Evolutionary conservation across 805 yeast genomes (phyloP), one percentile per base, ranked within the genome.

Genomic region (Tetrapisispora pingtungensis): DNA sequence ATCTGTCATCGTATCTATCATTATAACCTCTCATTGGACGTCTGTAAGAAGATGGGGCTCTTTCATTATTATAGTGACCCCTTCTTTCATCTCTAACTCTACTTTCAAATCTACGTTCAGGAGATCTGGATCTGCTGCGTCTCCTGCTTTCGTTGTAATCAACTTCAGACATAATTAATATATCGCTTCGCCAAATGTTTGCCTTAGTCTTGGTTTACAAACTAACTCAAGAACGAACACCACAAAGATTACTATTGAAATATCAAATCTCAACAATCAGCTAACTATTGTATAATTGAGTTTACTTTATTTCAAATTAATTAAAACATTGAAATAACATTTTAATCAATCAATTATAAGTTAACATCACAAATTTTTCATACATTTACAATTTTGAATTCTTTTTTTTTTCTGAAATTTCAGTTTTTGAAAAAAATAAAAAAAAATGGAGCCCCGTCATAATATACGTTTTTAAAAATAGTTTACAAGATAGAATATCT

Each of bases 41-140:
- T 30, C 35, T 34, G 28, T 27, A 26, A 7, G 31, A 13, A 22
- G 34, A 31, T 1, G 24, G 15, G n/a, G n/a, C n/a, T 24, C 40
- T 36, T 5, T 28, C 33, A 14, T 18, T 20, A 35, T n/a, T 20
- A 15, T 35, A 41, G n/a, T 35, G 19, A 10, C 36, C 31, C 22
- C 36, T 20, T 30, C 36, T 32, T 12, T 26, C 30, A 10, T 13
- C 26, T 6, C 42, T 31, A 22, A 19, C 27, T 7, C 33, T 39
- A 17, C n/a, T 13, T 4, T 34, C 30, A 17, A n/a, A 26, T 13
- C 35, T 20, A 10, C 41, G 37, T 10, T 2, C 39, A 7, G 55
- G 57, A 14, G 58, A 54, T 42, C 56, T 54, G 7, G 58, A 54
- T 44, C 58, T 53, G 37, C 49, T 48, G 40, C 56, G 52, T 32